Base-by-base conservation (phyloP, 768 basidiomycete genomes). In the Trametes coccinea region DNA sequence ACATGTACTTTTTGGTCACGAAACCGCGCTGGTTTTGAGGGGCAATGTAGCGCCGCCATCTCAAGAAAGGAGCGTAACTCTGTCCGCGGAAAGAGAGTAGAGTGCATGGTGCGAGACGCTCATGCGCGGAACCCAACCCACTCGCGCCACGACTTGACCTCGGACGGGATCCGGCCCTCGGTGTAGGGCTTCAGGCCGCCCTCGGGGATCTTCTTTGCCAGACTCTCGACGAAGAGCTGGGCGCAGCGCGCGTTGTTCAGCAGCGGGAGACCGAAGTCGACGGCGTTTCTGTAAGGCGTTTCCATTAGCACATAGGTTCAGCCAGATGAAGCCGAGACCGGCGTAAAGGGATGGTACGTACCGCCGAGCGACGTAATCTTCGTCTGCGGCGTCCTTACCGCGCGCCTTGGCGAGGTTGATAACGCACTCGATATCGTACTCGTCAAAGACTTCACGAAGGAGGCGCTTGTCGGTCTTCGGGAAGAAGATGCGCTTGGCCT, bases 381-480 rank as follows among this genome's bases (percentile, higher is more conserved):
- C 93, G 71, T 98, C 97, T 11, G 86, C 80, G 11, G 88, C 85
- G 67, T 86, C 85, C 44, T 77, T 78, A 37, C 89, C 95, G 5
- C 94, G 87, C 56, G 84, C 77, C 69, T 88, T 85, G 10, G 96
- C 89, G 53, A 99, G 82, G 77, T 98, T 98, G 76, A 98, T 86
- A 45, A 99, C 97, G 49, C 87, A 89, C 70, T 94, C 90, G 67
- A 99, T 96, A 66, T 98, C 92, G 73, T 89, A 90, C 74, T 96
- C 91, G 73, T 93, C 92, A 64, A 93, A 95, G 11, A 96, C 96
- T 72, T 94, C 89, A 39, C 93, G 89, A 14, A 98, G 80, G 74
- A 92, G 94, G 50, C 97, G 83, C 82, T 99, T 98, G 77, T 99
- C 97, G 64, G 92, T 88, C 52, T 90, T 90, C 4, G 97, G 97